Evolutionary conservation across 371 early-diverging fungal species (phyloP), one percentile per base, ranked within the genome.

Genomic region (Mucor saturninus): DNA sequence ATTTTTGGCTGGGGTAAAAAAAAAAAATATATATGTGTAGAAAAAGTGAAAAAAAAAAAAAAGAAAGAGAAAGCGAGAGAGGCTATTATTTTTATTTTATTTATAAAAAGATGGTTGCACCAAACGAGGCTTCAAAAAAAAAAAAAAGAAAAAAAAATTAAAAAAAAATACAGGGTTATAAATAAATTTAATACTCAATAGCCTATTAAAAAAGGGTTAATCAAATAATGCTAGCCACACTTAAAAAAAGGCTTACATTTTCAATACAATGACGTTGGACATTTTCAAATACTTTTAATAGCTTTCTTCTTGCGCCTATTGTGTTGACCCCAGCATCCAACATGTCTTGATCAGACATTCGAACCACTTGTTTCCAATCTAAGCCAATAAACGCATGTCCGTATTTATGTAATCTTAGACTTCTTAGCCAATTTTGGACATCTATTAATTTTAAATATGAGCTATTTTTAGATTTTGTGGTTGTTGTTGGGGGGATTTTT

Each of bases 361-460:
- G 85, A 53, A 98, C 86, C 43, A 97, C 91, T 37, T 92, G 91
- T 38, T 85, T 85, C 95, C 95, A 96, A 56, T 88, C 79, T 83
- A 94, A 84, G 13, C 88, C 89, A 42, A 92, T 89, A 79, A 98
- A 96, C 14, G 93, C 85, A 54, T 85, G 77, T 2, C 93, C 91
- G 79, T 98, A 98, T 80, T 97, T 98, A 82, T 98, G 98, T 67
- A 98, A 79, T 38, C 98, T 87, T 48, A 97, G 80, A 62, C 89
- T 88, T 54, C 94, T 83, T 56, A 98, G 81, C 97, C 97, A 98
- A 46, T 85, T 85, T 30, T 96, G 95, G 61, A 96, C 91, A 80
- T 98, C 97, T 89, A 63, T 15, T 15, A 39, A 45, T 30, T 50
- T 0, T 15, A 15, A 45, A 42, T 10, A n/a, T 26, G 35, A 21